Base-by-base conservation (phyloP, 78 protist genomes). In the Monosiga brevicollis region DNA sequence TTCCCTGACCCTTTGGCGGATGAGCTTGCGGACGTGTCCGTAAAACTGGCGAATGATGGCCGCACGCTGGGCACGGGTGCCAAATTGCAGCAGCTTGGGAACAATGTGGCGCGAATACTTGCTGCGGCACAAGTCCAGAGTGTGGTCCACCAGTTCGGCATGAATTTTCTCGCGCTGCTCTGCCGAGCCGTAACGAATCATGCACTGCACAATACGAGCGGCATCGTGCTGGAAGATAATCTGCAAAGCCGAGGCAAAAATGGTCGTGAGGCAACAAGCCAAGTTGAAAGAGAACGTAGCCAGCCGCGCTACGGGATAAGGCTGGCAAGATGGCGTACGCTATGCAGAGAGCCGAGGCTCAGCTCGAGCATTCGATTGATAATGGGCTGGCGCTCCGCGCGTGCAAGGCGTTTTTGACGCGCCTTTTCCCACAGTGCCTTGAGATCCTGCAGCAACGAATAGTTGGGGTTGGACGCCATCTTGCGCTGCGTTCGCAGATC, bases 141-240 rank as follows among this genome's bases (percentile, higher is more conserved):
- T 11, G 29, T 55, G 70, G 29, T 43, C 75, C 24, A 26, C 75
- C 29, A 90, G 76, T 42, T 87, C 91, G 71, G 6, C 49, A 41
- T 36, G 76, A 37, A 87, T 83, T 3, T 22, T 82, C 25, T 36
- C 32, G 74, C 82, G 83, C 43, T 84, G 87, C 72, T 76, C 42
- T 24, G 54, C 80, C 20, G 42, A 79, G n/a, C 89, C 93, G 80
- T 76, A 87, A 72, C 87, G 84, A 38, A 90, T 35, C 40, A 79
- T 3, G 0, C 88, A 49, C 79, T 90, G 93, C 37, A 90, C 72
- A 6, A 90, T 41, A 29, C 93, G 39, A 36, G 89, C 83, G 41
- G 90, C 90, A 36, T 90, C 93, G 75, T 90, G 93, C 79, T 87
- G 87, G 43, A 54, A 35, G 54, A 70, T 36, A 40, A 81, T 32